Evolutionary conservation across 176 grass and related monocot species (phyloP).

Genomic region (Musa itinerans): DNA sequence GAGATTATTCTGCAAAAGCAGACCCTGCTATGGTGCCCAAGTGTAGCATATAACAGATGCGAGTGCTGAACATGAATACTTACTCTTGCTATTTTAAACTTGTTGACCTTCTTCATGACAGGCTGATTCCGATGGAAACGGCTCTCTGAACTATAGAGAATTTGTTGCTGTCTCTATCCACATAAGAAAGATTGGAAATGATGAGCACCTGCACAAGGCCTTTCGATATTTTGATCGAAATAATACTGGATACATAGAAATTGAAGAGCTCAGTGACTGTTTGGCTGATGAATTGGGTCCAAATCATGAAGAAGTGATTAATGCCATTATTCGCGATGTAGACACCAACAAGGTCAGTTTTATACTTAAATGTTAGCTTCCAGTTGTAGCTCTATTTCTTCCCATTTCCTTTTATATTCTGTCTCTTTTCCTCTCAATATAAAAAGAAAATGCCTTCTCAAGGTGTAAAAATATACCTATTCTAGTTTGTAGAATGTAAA

Average conservation of each 20-base stretch:
- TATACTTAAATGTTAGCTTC: background rate
- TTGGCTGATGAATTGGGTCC: conserved; percentile 14
- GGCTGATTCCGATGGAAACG: conserved; percentile 10
- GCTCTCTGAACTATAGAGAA: conserved; percentile 9
- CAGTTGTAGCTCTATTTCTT: background rate
- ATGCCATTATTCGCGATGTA: conserved; percentile 15
- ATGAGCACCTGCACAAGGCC: conserved; percentile 10
- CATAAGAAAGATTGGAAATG: conserved; percentile 10
- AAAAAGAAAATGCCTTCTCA: no score
- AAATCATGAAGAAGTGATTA: conserved; percentile 12
- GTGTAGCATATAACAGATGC: background rate
- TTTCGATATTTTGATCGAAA: conserved; percentile 17
- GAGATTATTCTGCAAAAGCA: no score
- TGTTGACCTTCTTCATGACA: background rate
- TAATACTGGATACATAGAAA: conserved; percentile 15
- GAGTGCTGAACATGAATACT: background rate
- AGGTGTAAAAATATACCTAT: no score
- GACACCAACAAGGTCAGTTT: conserved; percentile 15
- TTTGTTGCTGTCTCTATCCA: conserved; percentile 13
- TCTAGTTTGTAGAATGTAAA: no score
- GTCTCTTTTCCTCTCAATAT: no score
- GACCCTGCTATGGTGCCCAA: background rate
- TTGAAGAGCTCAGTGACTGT: conserved; percentile 7
- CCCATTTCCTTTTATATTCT: background rate
- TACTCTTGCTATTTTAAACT: background rate